Evolutionary conservation across 495 filamentous ascomycete genomes (phyloP).

Genomic region (Tuber aestivum): DNA sequence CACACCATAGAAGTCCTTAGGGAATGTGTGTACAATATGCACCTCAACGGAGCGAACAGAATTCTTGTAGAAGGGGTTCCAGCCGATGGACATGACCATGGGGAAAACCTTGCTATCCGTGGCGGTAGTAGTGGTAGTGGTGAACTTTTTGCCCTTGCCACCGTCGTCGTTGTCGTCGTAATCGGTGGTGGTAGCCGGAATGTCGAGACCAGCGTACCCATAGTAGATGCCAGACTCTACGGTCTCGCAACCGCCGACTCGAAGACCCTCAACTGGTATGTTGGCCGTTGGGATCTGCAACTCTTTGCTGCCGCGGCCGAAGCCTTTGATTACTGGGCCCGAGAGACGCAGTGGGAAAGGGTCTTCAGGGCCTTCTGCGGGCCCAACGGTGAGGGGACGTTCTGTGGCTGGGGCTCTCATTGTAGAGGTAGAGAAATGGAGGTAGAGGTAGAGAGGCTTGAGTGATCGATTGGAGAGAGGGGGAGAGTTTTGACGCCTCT

Average conservation of each 20-base stretch:
- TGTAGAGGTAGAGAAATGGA: not conserved
- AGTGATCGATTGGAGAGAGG: not conserved
- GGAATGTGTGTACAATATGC: constrained; percentile 73
- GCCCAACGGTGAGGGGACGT: constrained; percentile 62
- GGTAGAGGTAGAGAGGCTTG: not conserved
- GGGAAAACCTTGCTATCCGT: constrained; percentile 57
- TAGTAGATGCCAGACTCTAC: constrained; percentile 81
- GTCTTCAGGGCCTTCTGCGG: constrained; percentile 60
- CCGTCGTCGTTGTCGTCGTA: not conserved
- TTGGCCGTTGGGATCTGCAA: constrained; percentile 97
- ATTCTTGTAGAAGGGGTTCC: constrained; percentile 93
- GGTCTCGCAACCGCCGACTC: constrained; percentile 61
- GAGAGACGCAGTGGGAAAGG: constrained; percentile 78
- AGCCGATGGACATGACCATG: constrained; percentile 93
- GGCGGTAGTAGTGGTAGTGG: not conserved
- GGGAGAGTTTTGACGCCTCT: not conserved
- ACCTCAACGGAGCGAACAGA: constrained; percentile 77
- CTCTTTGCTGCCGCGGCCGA: constrained; percentile 89
- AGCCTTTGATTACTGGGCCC: constrained; percentile 83
- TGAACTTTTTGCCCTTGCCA: constrained; percentile 13
- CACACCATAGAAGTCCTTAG: constrained; percentile 73
- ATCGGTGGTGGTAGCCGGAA: constrained; percentile 45
- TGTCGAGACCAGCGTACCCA: constrained; percentile 67
- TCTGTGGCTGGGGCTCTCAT: constrained; percentile 38
- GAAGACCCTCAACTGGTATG: constrained; percentile 70